Conservation (phyloP, 1,284 basidiomycete species). For the Cystobasidium sp. region DNA sequence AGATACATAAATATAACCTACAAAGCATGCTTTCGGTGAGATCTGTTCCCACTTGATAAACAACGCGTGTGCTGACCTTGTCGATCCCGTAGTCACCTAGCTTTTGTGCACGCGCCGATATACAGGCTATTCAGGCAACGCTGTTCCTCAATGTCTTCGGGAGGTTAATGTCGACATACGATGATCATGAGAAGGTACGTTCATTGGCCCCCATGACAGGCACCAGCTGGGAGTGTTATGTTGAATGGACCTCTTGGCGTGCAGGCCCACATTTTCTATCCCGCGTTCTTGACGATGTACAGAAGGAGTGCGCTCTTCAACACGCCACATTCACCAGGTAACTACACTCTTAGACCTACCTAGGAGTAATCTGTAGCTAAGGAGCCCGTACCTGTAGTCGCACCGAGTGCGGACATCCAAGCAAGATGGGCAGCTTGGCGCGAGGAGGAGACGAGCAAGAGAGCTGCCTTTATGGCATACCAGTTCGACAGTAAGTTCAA, state of each 20-base stretch:
- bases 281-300: conserved; percentile 45
- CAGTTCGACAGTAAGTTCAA: conserved; percentile 50
- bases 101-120: conserved; percentile 34
- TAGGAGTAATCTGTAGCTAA: background rate
- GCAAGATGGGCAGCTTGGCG: conserved; percentile 50
- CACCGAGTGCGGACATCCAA: conserved; percentile 46
- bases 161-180: conserved; percentile 33
- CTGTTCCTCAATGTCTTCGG: conserved; percentile 33
- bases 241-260: background rate
- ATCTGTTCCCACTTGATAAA: background rate
- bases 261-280: conserved; percentile 50
- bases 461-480: conserved; percentile 50
- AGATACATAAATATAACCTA: conserved; percentile 21
- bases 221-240: background rate
- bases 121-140: conserved; percentile 39
- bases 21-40: conserved; percentile 31
- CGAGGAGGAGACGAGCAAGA: conserved; percentile 51
- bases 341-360: background rate
- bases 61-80: background rate
- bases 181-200: conserved; percentile 34
- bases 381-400: conserved; percentile 40
- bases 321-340: background rate
- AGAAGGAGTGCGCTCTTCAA: conserved; percentile 26
- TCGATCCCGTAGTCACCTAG: background rate
- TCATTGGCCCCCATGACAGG: background rate